Evolutionary conservation across 2,329 filamentous ascomycete species (phyloP).

Genomic region (Cryphonectria japonica): DNA sequence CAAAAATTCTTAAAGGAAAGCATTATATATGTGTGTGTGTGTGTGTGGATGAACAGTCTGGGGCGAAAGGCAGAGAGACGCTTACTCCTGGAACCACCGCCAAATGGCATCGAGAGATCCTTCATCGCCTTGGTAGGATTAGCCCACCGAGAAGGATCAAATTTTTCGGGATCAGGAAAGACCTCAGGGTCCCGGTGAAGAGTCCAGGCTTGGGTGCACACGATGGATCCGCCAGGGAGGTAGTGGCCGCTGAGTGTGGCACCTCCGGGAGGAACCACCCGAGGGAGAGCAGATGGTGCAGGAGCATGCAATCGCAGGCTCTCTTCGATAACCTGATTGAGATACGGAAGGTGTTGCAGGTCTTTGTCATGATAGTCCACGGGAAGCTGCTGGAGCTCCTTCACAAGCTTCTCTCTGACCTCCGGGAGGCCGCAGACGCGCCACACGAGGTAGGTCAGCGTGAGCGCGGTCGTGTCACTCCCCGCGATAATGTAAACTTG

Average conservation of each 20-base stretch:
- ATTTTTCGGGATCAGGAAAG: constrained; percentile 45
- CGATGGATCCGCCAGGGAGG: constrained; percentile 44
- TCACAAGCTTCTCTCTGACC: constrained; percentile 39
- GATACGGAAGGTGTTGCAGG: constrained; percentile 43
- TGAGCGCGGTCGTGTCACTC: constrained; percentile 55
- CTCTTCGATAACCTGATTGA: constrained; percentile 51
- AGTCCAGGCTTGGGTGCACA: constrained; percentile 50
- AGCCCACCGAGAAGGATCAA: constrained; percentile 45
- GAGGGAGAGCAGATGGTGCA: constrained; percentile 44
- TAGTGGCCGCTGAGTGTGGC: constrained; percentile 43
- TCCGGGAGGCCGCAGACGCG: constrained; percentile 38
- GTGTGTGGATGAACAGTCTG: constrained; percentile 30
- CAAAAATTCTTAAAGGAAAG: constrained; percentile 40
- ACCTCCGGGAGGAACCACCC: constrained; percentile 45
- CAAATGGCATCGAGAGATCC: constrained; percentile 37
- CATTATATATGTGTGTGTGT: background rate
- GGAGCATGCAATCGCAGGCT: constrained; percentile 49
- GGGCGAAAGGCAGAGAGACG: background rate
- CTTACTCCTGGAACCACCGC: constrained; percentile 37
- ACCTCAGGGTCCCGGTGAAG: constrained; percentile 48
- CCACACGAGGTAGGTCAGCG: constrained; percentile 53
- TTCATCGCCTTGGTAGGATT: constrained; percentile 37
- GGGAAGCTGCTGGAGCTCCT: constrained; percentile 42
- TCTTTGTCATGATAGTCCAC: constrained; percentile 38
- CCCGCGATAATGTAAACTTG: constrained; percentile 53